Percentiles rank a stretch among this genome's conserved stretches.
These are phyloP conservation scores for Glomus cerebriforme DNA, from an alignment of 192 early-diverging fungal species.

Conservation along the genomic window DNA sequence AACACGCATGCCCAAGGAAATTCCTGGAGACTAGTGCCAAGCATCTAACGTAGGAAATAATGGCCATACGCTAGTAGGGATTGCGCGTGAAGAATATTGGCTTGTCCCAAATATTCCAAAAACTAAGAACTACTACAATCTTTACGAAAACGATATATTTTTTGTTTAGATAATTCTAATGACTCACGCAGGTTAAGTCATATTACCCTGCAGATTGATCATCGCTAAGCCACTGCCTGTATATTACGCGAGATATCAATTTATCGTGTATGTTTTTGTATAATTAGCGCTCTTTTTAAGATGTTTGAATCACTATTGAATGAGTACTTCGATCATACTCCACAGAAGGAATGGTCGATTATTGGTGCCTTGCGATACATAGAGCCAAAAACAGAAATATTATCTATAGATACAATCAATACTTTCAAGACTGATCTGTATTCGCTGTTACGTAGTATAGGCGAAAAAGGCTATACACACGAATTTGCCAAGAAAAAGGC, in stretches of 20 bases:
- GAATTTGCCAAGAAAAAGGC: constrained; percentile 24
- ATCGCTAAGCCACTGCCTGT: too few relatives aligned
- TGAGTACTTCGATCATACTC: constrained; percentile 25
- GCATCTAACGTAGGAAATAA: constrained; percentile 11
- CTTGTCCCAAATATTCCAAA: too few relatives aligned
- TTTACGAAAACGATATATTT: too few relatives aligned
- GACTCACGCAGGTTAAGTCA: too few relatives aligned
- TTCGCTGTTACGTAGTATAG: constrained; percentile 15
- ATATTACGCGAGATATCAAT: too few relatives aligned
- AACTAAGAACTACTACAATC: too few relatives aligned
- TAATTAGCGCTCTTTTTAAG: too few relatives aligned
- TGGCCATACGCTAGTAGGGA: constrained; percentile 5
- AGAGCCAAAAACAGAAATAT: constrained; percentile 21
- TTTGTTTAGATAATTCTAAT: too few relatives aligned
- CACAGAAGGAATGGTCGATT: constrained; percentile 31
- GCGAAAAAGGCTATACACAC: constrained; percentile 8
- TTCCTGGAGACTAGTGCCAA: constrained; percentile 9
- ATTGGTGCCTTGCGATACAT: constrained; percentile 27
- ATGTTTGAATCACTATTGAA: constrained; percentile 25
- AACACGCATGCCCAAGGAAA: constrained; percentile 19
- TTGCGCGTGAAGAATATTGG: neutral
- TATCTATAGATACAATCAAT: constrained; percentile 26
- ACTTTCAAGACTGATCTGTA: constrained; percentile 20
- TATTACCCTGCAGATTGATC: too few relatives aligned
- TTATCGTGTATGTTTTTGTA: too few relatives aligned